Conservation (phyloP, 2,329 filamentous ascomycete genomes). For the Trichoderma asperellum region DNA sequence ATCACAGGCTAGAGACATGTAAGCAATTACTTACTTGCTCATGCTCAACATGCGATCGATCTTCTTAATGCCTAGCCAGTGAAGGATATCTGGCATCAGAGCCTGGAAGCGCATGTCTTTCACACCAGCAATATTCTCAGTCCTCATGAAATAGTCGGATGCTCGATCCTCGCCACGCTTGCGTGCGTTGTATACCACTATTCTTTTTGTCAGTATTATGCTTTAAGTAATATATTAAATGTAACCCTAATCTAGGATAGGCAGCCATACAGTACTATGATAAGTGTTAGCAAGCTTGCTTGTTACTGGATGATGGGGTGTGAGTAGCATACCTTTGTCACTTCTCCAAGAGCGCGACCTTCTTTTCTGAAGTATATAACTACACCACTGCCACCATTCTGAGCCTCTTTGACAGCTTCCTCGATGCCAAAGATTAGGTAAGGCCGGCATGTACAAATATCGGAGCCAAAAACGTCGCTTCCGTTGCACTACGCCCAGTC, state of each 20-base stretch:
- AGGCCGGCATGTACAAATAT: constrained; percentile 95
- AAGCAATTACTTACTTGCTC: constrained; percentile 70
- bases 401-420: constrained; percentile 95
- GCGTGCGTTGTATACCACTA: constrained; percentile 74
- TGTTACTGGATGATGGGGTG: neutral
- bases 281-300: constrained; percentile 38
- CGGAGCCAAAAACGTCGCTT: constrained; percentile 95
- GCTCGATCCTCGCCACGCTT: constrained; percentile 80
- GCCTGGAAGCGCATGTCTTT: constrained; percentile 98
- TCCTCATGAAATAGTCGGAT: constrained; percentile 93
- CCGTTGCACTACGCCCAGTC: constrained; percentile 72
- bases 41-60: constrained; percentile 98
- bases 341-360: constrained; percentile 89
- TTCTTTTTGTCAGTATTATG: constrained; percentile 9
- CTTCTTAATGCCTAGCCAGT: constrained; percentile 98
- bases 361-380: constrained; percentile 99
- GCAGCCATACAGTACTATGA: constrained; percentile 50
- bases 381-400: constrained; percentile 88
- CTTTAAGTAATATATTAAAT: too few relatives aligned
- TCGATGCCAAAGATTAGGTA: constrained; percentile 97
- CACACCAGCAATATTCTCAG: constrained; percentile 97
- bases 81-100: constrained; percentile 94
- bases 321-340: constrained; percentile 76
- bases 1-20: neutral
- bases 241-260: constrained; percentile 18